phyloP scores from a whole-genome alignment of 2,329 filamentous ascomycete species.

The Atkinsonella texensis region DNA sequence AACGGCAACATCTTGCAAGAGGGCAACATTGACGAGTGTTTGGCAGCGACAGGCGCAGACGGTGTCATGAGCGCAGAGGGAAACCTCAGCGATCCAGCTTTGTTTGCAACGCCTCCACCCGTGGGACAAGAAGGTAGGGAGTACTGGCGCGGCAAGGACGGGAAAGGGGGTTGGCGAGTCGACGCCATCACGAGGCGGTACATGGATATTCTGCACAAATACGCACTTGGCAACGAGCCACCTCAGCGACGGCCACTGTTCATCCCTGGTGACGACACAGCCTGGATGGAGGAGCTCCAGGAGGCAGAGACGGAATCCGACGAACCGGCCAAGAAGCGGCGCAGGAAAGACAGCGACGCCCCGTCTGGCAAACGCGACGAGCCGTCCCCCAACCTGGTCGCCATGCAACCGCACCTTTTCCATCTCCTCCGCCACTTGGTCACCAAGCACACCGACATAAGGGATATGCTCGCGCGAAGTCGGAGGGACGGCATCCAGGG shows the following conservation, averaged over 20 bases:
- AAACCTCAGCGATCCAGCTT: slow-evolving; percentile 79
- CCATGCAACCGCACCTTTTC: slow-evolving; percentile 88
- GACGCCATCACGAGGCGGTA: slow-evolving; percentile 83
- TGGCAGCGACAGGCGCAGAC: slow-evolving; percentile 77
- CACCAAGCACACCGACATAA: slow-evolving; percentile 65
- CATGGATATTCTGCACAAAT: slow-evolving; percentile 74
- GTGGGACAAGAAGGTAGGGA: slow-evolving; percentile 57
- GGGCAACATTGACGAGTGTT: slow-evolving; percentile 63
- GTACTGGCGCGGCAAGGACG: slow-evolving; percentile 74
- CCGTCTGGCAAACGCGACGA: slow-evolving; percentile 24
- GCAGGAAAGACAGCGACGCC: slow-evolving; percentile 26
- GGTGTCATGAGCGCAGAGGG: slow-evolving; percentile 94
- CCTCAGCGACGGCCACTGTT: slow-evolving; percentile 64
- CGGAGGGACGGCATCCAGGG: slow-evolving; percentile 58
- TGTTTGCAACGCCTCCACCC: slow-evolving; percentile 62
- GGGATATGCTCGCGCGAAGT: slow-evolving; percentile 67
- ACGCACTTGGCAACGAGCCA: slow-evolving; percentile 55
- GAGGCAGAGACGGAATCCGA: slow-evolving; percentile 23
- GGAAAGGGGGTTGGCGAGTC: slow-evolving; percentile 74
- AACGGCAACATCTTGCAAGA: slow-evolving; percentile 88
- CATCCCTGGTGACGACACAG: slow-evolving; percentile 44
- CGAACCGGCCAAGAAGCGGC: slow-evolving; percentile 41
- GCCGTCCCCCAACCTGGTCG: slow-evolving; percentile 51
- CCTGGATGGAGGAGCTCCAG: slow-evolving; percentile 29
- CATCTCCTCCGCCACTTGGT: slow-evolving; percentile 79